A percentile compares a stretch with the other conserved stretches of the same genome.
Conservation (phyloP, 371 early-diverging fungal species). For the Circinella minor region DNA sequence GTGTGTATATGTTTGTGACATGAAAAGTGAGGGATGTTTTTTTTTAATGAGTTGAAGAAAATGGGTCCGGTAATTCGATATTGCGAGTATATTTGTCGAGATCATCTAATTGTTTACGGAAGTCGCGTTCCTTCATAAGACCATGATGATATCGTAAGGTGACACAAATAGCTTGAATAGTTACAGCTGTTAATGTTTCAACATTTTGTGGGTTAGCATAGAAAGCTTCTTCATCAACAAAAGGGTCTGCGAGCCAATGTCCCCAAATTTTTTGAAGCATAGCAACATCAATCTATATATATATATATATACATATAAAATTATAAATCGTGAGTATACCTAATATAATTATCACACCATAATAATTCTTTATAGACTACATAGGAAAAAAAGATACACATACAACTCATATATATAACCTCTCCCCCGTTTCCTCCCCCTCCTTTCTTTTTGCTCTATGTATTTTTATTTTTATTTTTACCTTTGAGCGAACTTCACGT, state of each 20-base stretch:
- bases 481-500: constrained; percentile 6
- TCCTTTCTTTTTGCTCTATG: neutral
- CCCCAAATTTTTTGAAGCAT: constrained; percentile 34
- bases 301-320: too few relatives aligned
- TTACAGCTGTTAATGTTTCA: constrained; percentile 25
- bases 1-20: neutral
- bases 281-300: constrained; percentile 15
- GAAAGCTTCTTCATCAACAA: constrained; percentile 30
- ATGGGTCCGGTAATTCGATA: constrained; percentile 24
- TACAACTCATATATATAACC: too few relatives aligned
- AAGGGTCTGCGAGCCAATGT: constrained; percentile 40
- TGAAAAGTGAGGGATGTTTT: neutral
- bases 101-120: constrained; percentile 25
- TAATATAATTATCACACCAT: too few relatives aligned
- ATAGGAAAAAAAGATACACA: too few relatives aligned
- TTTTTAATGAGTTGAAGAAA: constrained; percentile 8
- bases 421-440: too few relatives aligned
- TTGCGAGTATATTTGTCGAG: constrained; percentile 26
- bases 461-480: too few relatives aligned
- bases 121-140: constrained; percentile 24
- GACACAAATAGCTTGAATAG: constrained; percentile 25
- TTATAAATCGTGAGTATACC: too few relatives aligned
- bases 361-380: too few relatives aligned
- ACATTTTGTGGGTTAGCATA: constrained; percentile 31
- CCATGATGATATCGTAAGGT: constrained; percentile 22